Evolutionary conservation across 164 flowering plant genomes (phyloP).

Genomic region (Amborella trichopoda): DNA sequence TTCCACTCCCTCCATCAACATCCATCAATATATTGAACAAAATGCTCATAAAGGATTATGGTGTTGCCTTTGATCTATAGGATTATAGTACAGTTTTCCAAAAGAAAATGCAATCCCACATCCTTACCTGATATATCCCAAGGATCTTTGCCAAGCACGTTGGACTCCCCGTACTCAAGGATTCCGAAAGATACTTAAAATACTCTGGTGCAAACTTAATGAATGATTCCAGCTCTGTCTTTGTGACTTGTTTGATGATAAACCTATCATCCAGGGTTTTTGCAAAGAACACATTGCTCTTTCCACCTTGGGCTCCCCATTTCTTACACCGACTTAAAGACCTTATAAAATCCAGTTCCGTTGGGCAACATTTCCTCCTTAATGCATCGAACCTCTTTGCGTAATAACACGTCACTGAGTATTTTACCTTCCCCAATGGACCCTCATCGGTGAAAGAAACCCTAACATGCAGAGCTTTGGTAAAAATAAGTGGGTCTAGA

Average conservation of each 20-base stretch:
- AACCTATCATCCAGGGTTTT: conserved; percentile 91
- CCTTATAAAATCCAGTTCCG: conserved; percentile 72
- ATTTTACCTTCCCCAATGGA: conserved; percentile 68
- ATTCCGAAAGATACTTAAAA: conserved; percentile 80
- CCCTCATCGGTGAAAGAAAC: conserved; percentile 52
- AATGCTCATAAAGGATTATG: no score
- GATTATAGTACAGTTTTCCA: no score
- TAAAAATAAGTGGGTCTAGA: conserved; percentile 49
- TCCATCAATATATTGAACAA: no score
- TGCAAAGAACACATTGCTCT: conserved; percentile 95
- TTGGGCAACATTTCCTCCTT: conserved; percentile 74
- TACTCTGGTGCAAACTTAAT: conserved; percentile 83
- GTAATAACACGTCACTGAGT: conserved; percentile 71
- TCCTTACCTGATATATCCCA: conserved; percentile 87
- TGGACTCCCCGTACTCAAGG: conserved; percentile 61
- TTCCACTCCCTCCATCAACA: no score
- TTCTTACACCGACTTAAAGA: conserved; percentile 94
- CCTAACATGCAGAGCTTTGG: conserved; percentile 62
- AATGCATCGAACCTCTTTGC: conserved; percentile 83
- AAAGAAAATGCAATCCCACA: no score
- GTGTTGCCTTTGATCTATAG: no score
- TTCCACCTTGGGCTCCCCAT: conserved; percentile 99
- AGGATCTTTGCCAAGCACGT: conserved; percentile 92
- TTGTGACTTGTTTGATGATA: conserved; percentile 88
- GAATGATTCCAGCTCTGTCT: conserved; percentile 92